Evolutionary conservation across 495 filamentous ascomycete genomes (phyloP).

Genomic region (Xylaria cubensis): DNA sequence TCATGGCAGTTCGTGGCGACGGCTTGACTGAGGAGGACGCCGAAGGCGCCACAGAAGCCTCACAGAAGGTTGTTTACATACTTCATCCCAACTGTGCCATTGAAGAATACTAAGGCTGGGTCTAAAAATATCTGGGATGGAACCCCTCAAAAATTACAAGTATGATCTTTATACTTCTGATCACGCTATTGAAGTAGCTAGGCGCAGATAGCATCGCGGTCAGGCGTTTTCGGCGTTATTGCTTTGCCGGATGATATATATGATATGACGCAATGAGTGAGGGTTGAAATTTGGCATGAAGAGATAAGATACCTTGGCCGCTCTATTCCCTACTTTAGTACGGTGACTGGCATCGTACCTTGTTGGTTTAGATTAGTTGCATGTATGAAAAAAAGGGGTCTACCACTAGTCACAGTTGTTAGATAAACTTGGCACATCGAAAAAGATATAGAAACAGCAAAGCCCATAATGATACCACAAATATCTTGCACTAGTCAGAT

Average conservation of each 20-base stretch:
- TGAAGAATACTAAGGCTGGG: conserved; percentile 55
- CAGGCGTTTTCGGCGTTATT: conserved; percentile 6
- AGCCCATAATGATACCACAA: neutral
- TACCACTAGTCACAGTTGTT: neutral
- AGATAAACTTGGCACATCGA: neutral
- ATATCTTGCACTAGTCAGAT: neutral
- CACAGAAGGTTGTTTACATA: conserved; percentile 76
- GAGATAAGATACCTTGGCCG: conserved; percentile 1
- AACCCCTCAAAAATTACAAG: neutral
- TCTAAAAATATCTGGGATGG: neutral
- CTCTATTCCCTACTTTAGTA: neutral
- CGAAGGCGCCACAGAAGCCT: conserved; percentile 52
- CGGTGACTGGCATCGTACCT: neutral
- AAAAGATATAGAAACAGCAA: neutral
- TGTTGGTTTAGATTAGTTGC: conserved; percentile 1
- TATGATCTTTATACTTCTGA: neutral
- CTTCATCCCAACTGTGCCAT: conserved; percentile 93
- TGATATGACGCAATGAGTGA: neutral
- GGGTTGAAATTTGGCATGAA: conserved; percentile 7
- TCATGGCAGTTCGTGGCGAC: conserved; percentile 90
- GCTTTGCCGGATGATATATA: neutral
- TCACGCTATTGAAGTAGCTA: neutral
- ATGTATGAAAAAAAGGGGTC: neutral
- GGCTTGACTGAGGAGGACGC: conserved; percentile 69
- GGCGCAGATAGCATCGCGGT: conserved; percentile 8